phyloP scores from a whole-genome alignment of 2,329 filamentous ascomycete species.

The Aureobasidium uvarum region DNA sequence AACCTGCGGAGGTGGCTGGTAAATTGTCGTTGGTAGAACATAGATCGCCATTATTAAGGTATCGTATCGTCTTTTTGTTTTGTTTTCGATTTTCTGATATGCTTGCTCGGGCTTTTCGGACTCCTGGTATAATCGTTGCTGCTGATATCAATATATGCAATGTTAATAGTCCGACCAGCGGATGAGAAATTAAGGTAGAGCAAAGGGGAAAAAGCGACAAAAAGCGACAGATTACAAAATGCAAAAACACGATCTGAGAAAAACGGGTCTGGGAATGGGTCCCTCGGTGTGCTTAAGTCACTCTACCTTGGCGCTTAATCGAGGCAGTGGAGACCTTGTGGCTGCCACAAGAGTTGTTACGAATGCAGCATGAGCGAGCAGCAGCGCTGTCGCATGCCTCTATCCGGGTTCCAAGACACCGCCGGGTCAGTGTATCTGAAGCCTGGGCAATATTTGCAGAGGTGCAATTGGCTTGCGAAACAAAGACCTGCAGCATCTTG shows the following conservation, averaged over 20 bases:
- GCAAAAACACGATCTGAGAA: slow-evolving; percentile 30
- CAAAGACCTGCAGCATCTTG: not conserved
- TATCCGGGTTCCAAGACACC: slow-evolving; percentile 5
- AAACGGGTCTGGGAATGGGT: slow-evolving; percentile 28
- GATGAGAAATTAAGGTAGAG: slow-evolving; percentile 35
- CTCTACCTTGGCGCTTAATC: slow-evolving; percentile 22
- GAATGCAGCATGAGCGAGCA: not conserved
- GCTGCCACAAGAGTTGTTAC: slow-evolving; percentile 16
- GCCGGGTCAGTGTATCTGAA: not conserved
- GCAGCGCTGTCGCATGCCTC: not conserved
- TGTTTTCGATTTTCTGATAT: slow-evolving; percentile 17
- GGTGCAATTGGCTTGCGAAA: slow-evolving; percentile 1
- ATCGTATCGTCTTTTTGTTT: slow-evolving; percentile 11
- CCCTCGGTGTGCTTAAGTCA: slow-evolving; percentile 7
- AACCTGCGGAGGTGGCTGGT: slow-evolving; percentile 58
- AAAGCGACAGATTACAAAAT: slow-evolving; percentile 27
- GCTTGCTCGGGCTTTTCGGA: slow-evolving; percentile 9
- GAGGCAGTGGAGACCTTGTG: slow-evolving; percentile 21
- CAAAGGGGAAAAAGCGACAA: slow-evolving; percentile 33
- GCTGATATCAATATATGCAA: slow-evolving; percentile 27
- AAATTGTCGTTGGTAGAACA: slow-evolving; percentile 51
- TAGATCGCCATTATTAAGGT: slow-evolving; percentile 46
- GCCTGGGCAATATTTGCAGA: not conserved
- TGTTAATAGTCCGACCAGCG: slow-evolving; percentile 45
- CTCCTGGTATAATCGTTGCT: slow-evolving; percentile 7